These are phyloP conservation scores for Coemansia sp. DNA, from an alignment of 192 early-diverging fungal genomes.

Conservation along the genomic window DNA sequence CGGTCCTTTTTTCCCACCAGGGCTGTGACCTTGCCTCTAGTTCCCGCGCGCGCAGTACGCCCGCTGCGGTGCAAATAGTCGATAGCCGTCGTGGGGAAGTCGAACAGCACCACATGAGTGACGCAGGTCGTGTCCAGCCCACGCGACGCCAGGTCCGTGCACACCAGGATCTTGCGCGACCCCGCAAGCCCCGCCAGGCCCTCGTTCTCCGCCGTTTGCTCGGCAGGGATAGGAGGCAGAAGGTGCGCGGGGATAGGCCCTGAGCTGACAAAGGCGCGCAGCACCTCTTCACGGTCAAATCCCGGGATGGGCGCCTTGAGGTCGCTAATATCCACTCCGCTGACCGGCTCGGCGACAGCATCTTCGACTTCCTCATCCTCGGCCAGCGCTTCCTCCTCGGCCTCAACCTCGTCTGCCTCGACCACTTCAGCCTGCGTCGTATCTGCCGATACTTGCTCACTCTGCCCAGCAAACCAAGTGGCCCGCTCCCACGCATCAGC, in stretches of 20 bases:
- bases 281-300: slow-evolving; percentile 41
- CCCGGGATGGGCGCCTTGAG: slow-evolving; percentile 32
- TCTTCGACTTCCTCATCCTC: slow-evolving; percentile 3
- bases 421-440: not conserved
- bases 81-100: slow-evolving; percentile 87
- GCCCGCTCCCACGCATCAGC: slow-evolving; percentile 40
- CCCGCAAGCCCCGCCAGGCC: not conserved
- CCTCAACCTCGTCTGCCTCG: not conserved
- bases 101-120: slow-evolving; percentile 86
- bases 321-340: slow-evolving; percentile 24
- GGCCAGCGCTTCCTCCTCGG: not conserved
- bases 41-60: slow-evolving; percentile 84
- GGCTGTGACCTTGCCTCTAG: slow-evolving; percentile 76
- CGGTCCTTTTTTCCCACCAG: slow-evolving; percentile 77
- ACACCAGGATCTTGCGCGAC: slow-evolving; percentile 68
- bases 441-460: slow-evolving; percentile 7
- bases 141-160: slow-evolving; percentile 89
- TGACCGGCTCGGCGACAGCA: slow-evolving; percentile 13
- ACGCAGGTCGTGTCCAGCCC: slow-evolving; percentile 89
- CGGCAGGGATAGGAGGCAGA: slow-evolving; percentile 18
- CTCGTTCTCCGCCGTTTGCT: slow-evolving; percentile 6
- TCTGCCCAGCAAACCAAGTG: slow-evolving; percentile 29
- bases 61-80: slow-evolving; percentile 95
- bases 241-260: slow-evolving; percentile 42
- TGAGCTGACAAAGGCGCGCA: slow-evolving; percentile 20